Evolutionary conservation across 179 eudicot species (phyloP).

Genomic region (Patellifolia procumbens): DNA sequence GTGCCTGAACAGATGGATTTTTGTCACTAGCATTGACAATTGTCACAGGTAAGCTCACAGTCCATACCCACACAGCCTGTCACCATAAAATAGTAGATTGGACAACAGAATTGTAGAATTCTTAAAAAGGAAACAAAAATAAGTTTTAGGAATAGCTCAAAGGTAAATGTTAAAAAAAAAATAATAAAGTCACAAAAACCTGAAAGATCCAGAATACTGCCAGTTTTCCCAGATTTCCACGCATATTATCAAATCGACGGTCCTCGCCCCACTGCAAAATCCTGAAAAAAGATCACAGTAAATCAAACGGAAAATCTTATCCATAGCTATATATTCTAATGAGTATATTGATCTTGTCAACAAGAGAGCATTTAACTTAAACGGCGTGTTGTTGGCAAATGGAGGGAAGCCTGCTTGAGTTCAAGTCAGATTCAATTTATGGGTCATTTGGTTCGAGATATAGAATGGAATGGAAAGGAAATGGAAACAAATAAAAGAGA

Average conservation of each 20-base stretch:
- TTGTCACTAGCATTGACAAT: constrained; percentile 81
- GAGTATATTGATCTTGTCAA: background rate
- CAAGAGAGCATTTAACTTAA: background rate
- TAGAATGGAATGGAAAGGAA: too few relatives aligned
- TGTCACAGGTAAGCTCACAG: constrained; percentile 94
- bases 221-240: constrained; percentile 72
- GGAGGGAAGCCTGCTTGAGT: too few relatives aligned
- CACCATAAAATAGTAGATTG: constrained; percentile 11
- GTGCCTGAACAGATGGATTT: constrained; percentile 63
- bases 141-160: background rate
- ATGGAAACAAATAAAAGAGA: too few relatives aligned
- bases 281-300: constrained; percentile 40
- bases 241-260: constrained; percentile 90
- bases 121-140: background rate
- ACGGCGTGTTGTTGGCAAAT: background rate
- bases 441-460: too few relatives aligned
- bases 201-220: constrained; percentile 90
- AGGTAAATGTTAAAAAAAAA: background rate
- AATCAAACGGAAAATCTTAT: constrained; percentile 7
- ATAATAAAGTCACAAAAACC: constrained; percentile 37
- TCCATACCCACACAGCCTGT: constrained; percentile 99
- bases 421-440: background rate
- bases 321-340: background rate
- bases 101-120: background rate
- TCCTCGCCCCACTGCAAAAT: constrained; percentile 98